These are phyloP conservation scores for Bauhinia variegata DNA, from an alignment of 306 rosid species.

Conservation along the genomic window DNA sequence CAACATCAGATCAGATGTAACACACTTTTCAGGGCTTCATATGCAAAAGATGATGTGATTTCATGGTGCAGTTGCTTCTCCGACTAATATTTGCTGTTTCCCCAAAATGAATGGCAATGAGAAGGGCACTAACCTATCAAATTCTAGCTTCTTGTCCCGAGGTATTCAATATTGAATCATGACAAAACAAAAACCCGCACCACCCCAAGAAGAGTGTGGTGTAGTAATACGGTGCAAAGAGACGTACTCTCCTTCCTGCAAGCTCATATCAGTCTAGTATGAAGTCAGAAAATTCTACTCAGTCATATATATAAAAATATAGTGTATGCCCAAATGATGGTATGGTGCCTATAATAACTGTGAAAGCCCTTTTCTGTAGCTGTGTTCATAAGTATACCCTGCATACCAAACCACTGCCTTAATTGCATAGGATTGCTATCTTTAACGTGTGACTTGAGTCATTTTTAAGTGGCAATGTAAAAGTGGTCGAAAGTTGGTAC, in stretches of 20 bases:
- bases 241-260: not conserved
- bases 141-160: slow-evolving; percentile 17
- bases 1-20: slow-evolving; percentile 9
- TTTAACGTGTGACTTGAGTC: too few species aligned
- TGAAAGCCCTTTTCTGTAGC: not conserved
- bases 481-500: not conserved
- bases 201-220: not conserved
- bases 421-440: too few species aligned
- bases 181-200: not conserved
- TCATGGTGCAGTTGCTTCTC: not conserved
- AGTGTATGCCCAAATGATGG: not conserved
- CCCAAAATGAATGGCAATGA: slow-evolving; percentile 1
- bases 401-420: too few species aligned
- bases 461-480: too few species aligned
- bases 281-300: not conserved
- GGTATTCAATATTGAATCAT: slow-evolving; percentile 25
- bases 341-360: not conserved
- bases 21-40: slow-evolving; percentile 16
- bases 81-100: slow-evolving; percentile 8
- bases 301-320: not conserved
- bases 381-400: not conserved
- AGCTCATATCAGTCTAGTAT: slow-evolving; percentile 6
- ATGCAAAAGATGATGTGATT: not conserved
- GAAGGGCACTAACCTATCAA: slow-evolving; percentile 1
- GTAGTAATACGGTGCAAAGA: not conserved